Evolutionary conservation across 495 filamentous ascomycete genomes (phyloP).

Genomic region (Coniosporium apollinis): DNA sequence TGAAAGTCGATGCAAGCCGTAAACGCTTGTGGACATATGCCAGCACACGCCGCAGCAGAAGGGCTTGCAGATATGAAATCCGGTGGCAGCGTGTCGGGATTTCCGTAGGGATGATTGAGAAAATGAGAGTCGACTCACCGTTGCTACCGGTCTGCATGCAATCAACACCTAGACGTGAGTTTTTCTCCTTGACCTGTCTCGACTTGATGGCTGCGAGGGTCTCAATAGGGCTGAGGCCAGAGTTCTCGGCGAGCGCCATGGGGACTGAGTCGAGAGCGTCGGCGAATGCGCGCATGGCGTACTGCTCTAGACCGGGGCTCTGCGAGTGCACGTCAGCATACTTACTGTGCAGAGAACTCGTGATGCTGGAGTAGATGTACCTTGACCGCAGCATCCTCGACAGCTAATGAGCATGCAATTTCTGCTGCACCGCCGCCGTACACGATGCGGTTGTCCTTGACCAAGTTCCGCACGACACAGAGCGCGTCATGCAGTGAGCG

Average conservation of each 20-base stretch:
- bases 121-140: no score
- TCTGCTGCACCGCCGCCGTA: slow-evolving; percentile 96
- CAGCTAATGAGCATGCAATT: slow-evolving; percentile 91
- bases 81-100: no score
- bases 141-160: slow-evolving; percentile 93
- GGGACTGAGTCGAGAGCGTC: slow-evolving; percentile 89
- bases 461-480: slow-evolving; percentile 93
- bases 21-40: no score
- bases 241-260: slow-evolving; percentile 96
- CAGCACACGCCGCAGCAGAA: no score
- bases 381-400: slow-evolving; percentile 89
- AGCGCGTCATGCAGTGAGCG: slow-evolving; percentile 93
- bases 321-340: slow-evolving; percentile 15
- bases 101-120: no score
- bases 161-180: slow-evolving; percentile 77
- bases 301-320: slow-evolving; percentile 92
- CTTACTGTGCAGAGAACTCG: slow-evolving; percentile 3
- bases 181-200: slow-evolving; percentile 81
- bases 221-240: slow-evolving; percentile 86
- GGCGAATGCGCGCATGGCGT: slow-evolving; percentile 94
- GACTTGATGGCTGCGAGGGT: slow-evolving; percentile 90
- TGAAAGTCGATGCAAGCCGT: no score
- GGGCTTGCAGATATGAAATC: no score
- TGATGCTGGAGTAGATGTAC: slow-evolving; percentile 15
- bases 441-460: slow-evolving; percentile 92